These are phyloP conservation scores for Pyricularia sp. DNA, from an alignment of 2,329 filamentous ascomycete genomes.

Conservation along the genomic window DNA sequence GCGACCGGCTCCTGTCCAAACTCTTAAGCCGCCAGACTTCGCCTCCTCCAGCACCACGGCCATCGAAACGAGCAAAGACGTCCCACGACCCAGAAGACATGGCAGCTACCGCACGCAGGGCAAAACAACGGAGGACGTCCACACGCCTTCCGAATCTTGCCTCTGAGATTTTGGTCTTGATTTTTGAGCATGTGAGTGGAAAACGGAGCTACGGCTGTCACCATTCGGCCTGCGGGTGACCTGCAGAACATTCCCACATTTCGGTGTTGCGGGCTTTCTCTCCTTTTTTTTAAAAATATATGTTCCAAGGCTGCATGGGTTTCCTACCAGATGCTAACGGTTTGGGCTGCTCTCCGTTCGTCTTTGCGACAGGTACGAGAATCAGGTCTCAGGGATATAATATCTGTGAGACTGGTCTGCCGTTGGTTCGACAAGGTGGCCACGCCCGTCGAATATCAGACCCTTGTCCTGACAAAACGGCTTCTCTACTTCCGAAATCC, in stretches of 20 bases:
- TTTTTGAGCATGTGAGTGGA: conserved; percentile 3
- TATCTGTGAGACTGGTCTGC: conserved; percentile 1
- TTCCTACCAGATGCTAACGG: neutral
- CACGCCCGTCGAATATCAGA: conserved; percentile 3
- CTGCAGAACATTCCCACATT: neutral
- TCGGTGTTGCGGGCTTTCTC: neutral
- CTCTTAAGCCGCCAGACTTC: neutral
- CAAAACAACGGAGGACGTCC: neutral
- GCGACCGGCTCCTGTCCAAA: neutral
- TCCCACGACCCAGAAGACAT: neutral
- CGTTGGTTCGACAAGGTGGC: conserved; percentile 4
- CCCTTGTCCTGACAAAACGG: neutral
- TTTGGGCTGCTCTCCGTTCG: neutral
- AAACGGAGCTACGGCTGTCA: neutral
- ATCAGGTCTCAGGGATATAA: neutral
- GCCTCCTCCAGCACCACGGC: neutral
- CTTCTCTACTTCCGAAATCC: neutral
- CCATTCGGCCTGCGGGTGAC: neutral
- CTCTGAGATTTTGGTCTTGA: conserved; percentile 1
- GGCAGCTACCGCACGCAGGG: neutral
- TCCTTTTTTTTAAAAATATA: neutral
- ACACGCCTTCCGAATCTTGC: neutral
- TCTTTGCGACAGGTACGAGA: neutral
- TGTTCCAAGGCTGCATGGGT: neutral
- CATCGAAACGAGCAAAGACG: neutral